Base-by-base conservation (phyloP, 2,329 filamentous ascomycete genomes). In the Pyricularia sp. region DNA sequence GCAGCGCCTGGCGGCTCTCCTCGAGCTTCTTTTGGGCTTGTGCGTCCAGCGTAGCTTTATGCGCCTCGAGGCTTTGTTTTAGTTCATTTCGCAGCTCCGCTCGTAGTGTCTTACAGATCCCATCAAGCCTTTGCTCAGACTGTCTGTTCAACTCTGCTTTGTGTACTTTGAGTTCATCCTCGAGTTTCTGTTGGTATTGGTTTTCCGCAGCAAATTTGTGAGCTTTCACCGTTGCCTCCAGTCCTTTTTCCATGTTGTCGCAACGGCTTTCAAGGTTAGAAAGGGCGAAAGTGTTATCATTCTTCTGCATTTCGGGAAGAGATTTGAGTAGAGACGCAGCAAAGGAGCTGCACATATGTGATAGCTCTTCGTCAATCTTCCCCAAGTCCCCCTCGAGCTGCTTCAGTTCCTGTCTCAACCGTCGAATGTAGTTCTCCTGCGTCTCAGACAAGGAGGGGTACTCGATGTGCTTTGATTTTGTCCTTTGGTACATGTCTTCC, bases 371-470 rank as follows among this genome's bases (percentile, higher is more conserved):
- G 30, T 61, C 25, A 14, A n/a, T 67, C 25, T 28, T 25, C 23
- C 64, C 23, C 20, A 69, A 31, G 14, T 65, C 28, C 26, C 66
- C n/a, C 2, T 68, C 68, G 12, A 31, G 61, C 1, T 66, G 31
- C 7, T 28, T 11, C 25, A 64, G 7, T 23, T 69, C 68, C 4
- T 50, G 65, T 36, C 26, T 14, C 33, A 14, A n/a, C 25, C n/a
- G 7, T 7, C 12, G 1, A 9, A 25, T 10, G 10, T 63, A 17
- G n/a, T 50, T 31, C 58, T 61, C 66, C 12, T 69, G 26, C 2
- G 69, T 31, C 14, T 69, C 63, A 3, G 61, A n/a, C 4, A 70
- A 31, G 7, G 63, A 69, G 6, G 72, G 70, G 59, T 70, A 73
- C 12, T 72, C 72, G 1, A 66, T 3, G 12, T 69, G 64, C 25